Base-by-base conservation (phyloP, 1,139 yeast genomes). In the Suhomyces choctaworum region DNA sequence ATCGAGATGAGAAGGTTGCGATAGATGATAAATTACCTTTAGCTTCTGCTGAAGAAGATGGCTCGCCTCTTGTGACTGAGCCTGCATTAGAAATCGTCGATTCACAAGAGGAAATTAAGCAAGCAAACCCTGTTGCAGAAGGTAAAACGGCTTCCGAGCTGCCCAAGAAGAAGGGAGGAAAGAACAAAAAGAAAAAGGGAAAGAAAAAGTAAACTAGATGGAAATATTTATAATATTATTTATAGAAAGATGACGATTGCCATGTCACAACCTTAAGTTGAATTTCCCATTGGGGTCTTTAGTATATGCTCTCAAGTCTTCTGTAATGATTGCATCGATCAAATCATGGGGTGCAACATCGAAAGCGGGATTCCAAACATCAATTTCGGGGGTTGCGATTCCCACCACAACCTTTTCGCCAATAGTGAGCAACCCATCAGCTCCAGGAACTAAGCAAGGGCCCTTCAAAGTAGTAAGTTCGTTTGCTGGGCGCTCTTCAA, bases 311-410 rank as follows among this genome's bases (percentile, higher is more conserved):
- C 76, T 76, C 31, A 73, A 66, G 29, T 63, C 62, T 58, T 92
- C 97, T 1, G 97, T 90, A 20, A 90, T 87, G 44, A 92, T 87
- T 40, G 89, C 86, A 52, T 89, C 96, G 38, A 92, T 88, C 31
- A 83, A 66, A 29, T 71, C 73, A 51, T 82, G 80, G 0, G 96
- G 96, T 6, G 97, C 88, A 9, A 92, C 90, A 56, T 92, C 98
- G 52, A 92, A 92, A 0, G 97, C 85, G 1, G 98, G 98, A 52
- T 92, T 92, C 97, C 97, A 92, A 1, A 88, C 96, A 3, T 73
- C 67, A 25, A 90, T 84, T 1, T 84, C 86, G 2, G 86, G 85
- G 2, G 97, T 94, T 1, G 96, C 96, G 38, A 86, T 76, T 21
- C 87, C 85, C n/a, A 88, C 85, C 21, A 68, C 65, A 5, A 50